Conservation (phyloP, 2,329 filamentous ascomycete species). For the Verticillium nubilum region DNA sequence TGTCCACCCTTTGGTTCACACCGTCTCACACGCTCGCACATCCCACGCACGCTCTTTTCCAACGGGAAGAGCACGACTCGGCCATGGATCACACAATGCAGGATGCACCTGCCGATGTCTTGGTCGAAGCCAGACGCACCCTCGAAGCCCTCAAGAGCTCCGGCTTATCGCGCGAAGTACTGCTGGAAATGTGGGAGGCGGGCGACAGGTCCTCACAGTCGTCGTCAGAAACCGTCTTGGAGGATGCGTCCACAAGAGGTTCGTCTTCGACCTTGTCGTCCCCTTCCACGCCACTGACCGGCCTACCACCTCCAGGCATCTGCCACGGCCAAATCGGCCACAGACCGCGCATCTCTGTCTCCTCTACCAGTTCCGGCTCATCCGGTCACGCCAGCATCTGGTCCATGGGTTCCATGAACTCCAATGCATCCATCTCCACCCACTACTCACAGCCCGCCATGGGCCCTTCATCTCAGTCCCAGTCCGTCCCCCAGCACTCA, state of each 20-base stretch:
- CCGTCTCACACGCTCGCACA: not conserved
- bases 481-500: slow-evolving; percentile 18
- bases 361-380: slow-evolving; percentile 43
- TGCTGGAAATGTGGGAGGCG: slow-evolving; percentile 17
- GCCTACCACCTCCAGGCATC: slow-evolving; percentile 11
- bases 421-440: slow-evolving; percentile 19
- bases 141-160: slow-evolving; percentile 40
- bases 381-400: slow-evolving; percentile 32
- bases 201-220: slow-evolving; percentile 7
- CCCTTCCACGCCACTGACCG: slow-evolving; percentile 13
- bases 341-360: slow-evolving; percentile 40
- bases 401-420: slow-evolving; percentile 22
- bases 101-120: slow-evolving; percentile 34
- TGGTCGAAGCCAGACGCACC: slow-evolving; percentile 39
- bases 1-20: not conserved
- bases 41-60: not conserved
- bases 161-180: slow-evolving; percentile 35
- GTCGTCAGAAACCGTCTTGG: slow-evolving; percentile 6
- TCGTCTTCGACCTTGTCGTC: slow-evolving; percentile 4
- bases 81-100: slow-evolving; percentile 14
- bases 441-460: slow-evolving; percentile 29
- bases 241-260: slow-evolving; percentile 13
- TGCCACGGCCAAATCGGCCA: slow-evolving; percentile 27
- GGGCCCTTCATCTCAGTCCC: slow-evolving; percentile 27
- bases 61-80: not conserved